phyloP scores from a whole-genome alignment of 768 basidiomycete genomes.

The Mrakia frigida region DNA sequence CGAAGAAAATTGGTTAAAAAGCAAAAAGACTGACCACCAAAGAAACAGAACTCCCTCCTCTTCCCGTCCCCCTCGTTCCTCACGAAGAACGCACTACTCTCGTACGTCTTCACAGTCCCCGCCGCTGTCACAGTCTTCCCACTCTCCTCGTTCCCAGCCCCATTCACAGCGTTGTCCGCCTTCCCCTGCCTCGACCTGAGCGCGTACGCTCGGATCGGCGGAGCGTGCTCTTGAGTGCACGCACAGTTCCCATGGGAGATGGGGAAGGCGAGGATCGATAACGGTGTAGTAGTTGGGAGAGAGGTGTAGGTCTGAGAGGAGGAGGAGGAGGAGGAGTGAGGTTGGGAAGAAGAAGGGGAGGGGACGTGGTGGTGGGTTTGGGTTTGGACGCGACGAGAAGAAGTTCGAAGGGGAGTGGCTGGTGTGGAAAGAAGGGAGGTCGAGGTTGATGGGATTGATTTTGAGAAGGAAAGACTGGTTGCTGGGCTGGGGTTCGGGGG shows the following conservation, averaged over 20 bases:
- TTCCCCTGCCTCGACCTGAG: neutral
- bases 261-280: constrained; percentile 25
- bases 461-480: no score
- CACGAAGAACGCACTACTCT: constrained; percentile 80
- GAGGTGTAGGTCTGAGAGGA: neutral
- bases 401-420: neutral
- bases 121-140: neutral
- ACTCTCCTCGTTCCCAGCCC: neutral
- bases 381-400: neutral
- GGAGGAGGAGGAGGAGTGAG: neutral
- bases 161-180: neutral
- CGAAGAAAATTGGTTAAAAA: no score
- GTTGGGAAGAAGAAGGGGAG: no score
- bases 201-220: neutral
- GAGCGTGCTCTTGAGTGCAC: neutral
- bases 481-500: neutral
- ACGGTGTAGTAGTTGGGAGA: neutral
- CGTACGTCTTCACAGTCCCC: constrained; percentile 49
- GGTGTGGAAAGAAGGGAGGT: neutral
- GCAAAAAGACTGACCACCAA: constrained; percentile 58
- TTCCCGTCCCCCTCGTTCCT: constrained; percentile 47
- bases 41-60: constrained; percentile 72
- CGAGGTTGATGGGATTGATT: neutral
- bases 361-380: neutral
- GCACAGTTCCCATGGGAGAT: constrained; percentile 26